Evolutionary conservation across 768 basidiomycete species (phyloP).

Genomic region (Trametes villosa): DNA sequence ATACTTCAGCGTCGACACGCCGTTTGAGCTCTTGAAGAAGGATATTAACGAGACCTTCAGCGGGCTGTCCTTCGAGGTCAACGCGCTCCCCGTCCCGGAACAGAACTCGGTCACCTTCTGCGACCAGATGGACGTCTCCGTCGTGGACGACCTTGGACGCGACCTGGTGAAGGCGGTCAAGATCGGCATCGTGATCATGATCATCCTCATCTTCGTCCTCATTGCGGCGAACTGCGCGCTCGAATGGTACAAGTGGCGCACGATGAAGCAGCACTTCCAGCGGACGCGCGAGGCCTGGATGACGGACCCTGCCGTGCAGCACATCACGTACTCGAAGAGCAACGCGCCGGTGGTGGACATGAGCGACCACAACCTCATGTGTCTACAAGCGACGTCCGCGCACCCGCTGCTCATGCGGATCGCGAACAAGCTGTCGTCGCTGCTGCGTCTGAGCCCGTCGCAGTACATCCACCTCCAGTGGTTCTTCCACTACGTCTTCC

Average conservation of each 20-base stretch:
- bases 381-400: conserved; percentile 66
- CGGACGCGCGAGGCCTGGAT: conserved; percentile 78
- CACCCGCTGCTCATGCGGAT: conserved; percentile 79
- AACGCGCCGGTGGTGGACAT: conserved; percentile 59
- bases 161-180: conserved; percentile 81
- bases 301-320: conserved; percentile 67
- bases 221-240: conserved; percentile 73
- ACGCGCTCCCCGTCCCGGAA: conserved; percentile 76
- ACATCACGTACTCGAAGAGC: conserved; percentile 38
- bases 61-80: conserved; percentile 71
- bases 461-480: conserved; percentile 78
- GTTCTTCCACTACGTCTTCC: conserved; percentile 91
- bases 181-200: conserved; percentile 77
- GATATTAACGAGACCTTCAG: conserved; percentile 89
- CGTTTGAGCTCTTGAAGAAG: conserved; percentile 85
- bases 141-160: conserved; percentile 82
- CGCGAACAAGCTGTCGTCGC: conserved; percentile 53
- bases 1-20: conserved; percentile 67
- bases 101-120: conserved; percentile 78
- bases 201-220: conserved; percentile 72
- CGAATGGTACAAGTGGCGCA: conserved; percentile 90
- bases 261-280: conserved; percentile 65
- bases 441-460: conserved; percentile 58
- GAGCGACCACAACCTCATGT: conserved; percentile 77
- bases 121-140: conserved; percentile 72